phyloP scores from a whole-genome alignment of 1,139 yeast species.

The Yamadazyma atmosphaerica region DNA sequence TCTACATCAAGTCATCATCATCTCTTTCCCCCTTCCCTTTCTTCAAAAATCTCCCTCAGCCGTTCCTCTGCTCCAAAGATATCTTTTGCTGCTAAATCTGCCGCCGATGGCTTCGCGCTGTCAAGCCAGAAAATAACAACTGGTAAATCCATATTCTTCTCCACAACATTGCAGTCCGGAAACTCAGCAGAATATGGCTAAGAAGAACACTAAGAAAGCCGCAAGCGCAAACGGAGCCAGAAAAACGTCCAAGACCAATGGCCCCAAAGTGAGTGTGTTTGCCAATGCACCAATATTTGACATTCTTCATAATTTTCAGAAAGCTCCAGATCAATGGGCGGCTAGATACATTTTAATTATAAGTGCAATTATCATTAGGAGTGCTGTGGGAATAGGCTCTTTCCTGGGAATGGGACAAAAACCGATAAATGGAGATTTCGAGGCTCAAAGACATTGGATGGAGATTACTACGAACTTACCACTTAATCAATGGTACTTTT shows the following conservation, averaged over 20 bases:
- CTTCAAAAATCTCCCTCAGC: no score
- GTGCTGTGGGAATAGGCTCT: slow-evolving; percentile 88
- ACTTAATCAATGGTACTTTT: slow-evolving; percentile 78
- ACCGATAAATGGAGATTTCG: slow-evolving; percentile 94
- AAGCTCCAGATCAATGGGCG: slow-evolving; percentile 86
- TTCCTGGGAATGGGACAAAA: slow-evolving; percentile 70
- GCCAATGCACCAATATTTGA: slow-evolving; percentile 39
- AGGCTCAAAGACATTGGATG: slow-evolving; percentile 98
- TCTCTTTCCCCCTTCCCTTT: no score
- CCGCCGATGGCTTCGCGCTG: no score
- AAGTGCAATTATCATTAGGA: slow-evolving; percentile 72
- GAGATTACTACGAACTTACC: slow-evolving; percentile 84
- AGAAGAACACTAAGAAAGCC: not conserved
- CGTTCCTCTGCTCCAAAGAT: no score
- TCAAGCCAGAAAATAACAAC: no score
- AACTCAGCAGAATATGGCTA: not conserved
- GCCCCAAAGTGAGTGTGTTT: slow-evolving; percentile 19
- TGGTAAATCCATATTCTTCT: no score
- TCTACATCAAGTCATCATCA: no score
- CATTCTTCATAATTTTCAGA: slow-evolving; percentile 40
- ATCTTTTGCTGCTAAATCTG: no score
- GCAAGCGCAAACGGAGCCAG: not conserved
- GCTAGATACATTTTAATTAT: slow-evolving; percentile 77
- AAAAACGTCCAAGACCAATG: not conserved
- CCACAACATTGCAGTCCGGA: no score